A percentile compares a stretch with the other conserved stretches of the same genome.
Evolutionary conservation across 1,284 basidiomycete species (phyloP).

Genomic region (Rhodofomes roseus): DNA sequence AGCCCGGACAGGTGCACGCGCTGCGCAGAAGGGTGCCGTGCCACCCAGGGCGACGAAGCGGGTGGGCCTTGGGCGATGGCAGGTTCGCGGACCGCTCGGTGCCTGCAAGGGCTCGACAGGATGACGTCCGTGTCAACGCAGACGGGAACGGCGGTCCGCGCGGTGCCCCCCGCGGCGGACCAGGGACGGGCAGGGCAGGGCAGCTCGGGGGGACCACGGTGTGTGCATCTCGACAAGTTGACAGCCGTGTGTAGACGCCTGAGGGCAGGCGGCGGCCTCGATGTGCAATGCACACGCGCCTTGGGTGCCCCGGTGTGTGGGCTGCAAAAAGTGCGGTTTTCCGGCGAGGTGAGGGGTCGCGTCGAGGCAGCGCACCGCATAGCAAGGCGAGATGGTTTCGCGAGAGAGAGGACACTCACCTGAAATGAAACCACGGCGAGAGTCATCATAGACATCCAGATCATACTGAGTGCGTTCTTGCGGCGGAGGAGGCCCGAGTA

Average conservation of each 20-base stretch:
- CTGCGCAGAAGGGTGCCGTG: too few species aligned
- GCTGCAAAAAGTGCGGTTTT: too few species aligned
- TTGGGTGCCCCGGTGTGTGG: too few species aligned
- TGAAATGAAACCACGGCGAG: conserved; percentile 53
- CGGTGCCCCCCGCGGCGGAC: not conserved
- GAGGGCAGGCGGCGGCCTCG: not conserved
- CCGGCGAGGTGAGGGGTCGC: too few species aligned
- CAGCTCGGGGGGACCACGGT: not conserved
- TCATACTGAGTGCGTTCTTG: conserved; percentile 93
- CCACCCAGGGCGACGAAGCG: too few species aligned
- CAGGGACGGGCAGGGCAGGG: not conserved
- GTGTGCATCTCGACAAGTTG: not conserved
- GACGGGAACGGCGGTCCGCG: not conserved
- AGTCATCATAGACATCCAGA: conserved; percentile 80
- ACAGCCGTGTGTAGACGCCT: not conserved
- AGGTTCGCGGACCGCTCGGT: too few species aligned
- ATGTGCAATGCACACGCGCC: not conserved
- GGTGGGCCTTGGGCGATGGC: too few species aligned
- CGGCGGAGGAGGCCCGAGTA: conserved; percentile 83
- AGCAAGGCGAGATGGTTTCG: not conserved
- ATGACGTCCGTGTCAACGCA: too few species aligned
- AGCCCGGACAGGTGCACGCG: too few species aligned
- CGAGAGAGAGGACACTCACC: conserved; percentile 20
- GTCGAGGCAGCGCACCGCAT: not conserved
- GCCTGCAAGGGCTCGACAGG: too few species aligned